These are phyloP conservation scores for Phyllosticta citrichinensis DNA, from an alignment of 2,329 filamentous ascomycete genomes.

Conservation along the genomic window DNA sequence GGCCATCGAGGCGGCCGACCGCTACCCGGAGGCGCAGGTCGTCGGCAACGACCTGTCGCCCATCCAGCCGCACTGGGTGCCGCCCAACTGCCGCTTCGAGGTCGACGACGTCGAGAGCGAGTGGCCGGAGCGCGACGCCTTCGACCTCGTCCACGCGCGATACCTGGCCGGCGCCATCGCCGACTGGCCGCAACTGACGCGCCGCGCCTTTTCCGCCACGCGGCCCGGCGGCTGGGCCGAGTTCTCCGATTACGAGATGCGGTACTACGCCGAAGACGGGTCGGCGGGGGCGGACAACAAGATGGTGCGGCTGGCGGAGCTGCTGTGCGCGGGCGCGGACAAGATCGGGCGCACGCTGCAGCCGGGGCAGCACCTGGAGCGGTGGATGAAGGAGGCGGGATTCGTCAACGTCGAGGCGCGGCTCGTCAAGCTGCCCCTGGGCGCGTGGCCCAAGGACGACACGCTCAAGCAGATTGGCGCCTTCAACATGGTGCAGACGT, in stretches of 20 bases:
- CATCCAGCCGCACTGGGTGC: constrained; percentile 43
- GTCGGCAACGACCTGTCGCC: constrained; percentile 38
- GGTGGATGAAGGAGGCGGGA: constrained; percentile 32
- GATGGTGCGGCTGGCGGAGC: constrained; percentile 1
- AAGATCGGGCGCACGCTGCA: constrained; percentile 27
- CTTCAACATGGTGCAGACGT: constrained; percentile 29
- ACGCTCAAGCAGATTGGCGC: constrained; percentile 13
- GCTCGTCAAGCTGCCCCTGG: constrained; percentile 13
- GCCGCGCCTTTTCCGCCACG: not conserved
- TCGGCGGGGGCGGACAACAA: constrained; percentile 11
- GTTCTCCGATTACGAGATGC: constrained; percentile 15
- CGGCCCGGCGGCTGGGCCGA: constrained; percentile 14
- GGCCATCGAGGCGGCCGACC: constrained; percentile 22
- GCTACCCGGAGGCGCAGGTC: constrained; percentile 21
- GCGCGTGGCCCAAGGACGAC: constrained; percentile 16
- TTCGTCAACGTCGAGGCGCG: constrained; percentile 31
- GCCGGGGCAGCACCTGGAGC: constrained; percentile 26
- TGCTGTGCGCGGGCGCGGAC: not conserved
- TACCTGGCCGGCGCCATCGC: constrained; percentile 22
- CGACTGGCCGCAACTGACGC: constrained; percentile 21
- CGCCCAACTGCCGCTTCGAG: constrained; percentile 44
- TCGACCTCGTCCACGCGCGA: constrained; percentile 23
- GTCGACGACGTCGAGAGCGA: constrained; percentile 30
- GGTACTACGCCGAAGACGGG: constrained; percentile 15
- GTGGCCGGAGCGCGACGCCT: constrained; percentile 17